Base-by-base conservation (phyloP, 1,284 basidiomycete genomes). In the Melampsora americana region DNA sequence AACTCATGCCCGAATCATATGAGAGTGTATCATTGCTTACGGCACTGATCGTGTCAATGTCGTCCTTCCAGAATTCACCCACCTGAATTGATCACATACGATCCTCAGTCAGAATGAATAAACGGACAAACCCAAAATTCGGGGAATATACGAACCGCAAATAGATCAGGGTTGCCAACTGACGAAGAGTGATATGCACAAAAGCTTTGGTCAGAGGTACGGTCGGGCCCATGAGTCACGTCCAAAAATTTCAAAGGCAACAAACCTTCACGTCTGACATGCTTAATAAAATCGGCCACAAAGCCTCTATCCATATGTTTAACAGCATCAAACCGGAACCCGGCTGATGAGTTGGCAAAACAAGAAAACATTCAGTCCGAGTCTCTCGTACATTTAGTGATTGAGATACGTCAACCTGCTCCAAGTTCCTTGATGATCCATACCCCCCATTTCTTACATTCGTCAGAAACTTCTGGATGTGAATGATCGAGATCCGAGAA, bases 241-340 rank as follows among this genome's bases (percentile, higher is more conserved):
- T 42, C 39, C 39, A 42, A 42, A 12, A 42, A 42, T 9, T 42
- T 42, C 6, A 1, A 42, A 42, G 39, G 39, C 1, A 12, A 18
- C 61, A 12, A 20, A 81, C 84, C 77, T 85, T 80, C 56, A 77
- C 84, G 80, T 65, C 87, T 85, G 61, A 87, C 83, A 77, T 85
- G 83, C 79, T 85, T 84, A 77, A 88, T 85, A 78, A 88, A 88
- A 62, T 87, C 82, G 60, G 81, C 82, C 64, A 88, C 86, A 79
- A 87, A 87, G 0, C 79, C 80, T 69, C 82, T 79, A 64, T 83
- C 83, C 59, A 85, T 84, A 78, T 85, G 84, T 80, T 85, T 95
- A 80, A 93, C 91, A 14, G 93, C 93, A 80, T 95, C 93, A 48
- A 95, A 86, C 61, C 93, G 86, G 83, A 94, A 93, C 2, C 93